These are phyloP conservation scores for Telfairia occidentalis DNA, from an alignment of 331 rosid genomes.

Conservation along the genomic window DNA sequence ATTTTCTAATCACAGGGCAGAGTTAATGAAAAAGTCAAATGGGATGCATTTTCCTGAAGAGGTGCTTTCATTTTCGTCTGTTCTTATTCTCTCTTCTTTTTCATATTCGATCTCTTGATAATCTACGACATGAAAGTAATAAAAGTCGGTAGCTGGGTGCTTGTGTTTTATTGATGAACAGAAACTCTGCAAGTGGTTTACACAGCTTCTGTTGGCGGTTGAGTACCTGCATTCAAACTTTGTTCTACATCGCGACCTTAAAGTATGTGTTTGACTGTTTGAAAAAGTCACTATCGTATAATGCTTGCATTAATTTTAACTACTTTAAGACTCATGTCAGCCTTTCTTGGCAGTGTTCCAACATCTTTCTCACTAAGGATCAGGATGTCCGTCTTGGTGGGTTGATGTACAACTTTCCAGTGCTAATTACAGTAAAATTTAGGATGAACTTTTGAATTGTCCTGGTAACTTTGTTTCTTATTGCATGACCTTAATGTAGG, in stretches of 20 bases:
- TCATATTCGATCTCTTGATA: not conserved
- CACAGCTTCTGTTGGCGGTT: slow-evolving; percentile 85
- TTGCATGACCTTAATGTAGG: slow-evolving; percentile 35
- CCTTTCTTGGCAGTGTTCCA: slow-evolving; percentile 67
- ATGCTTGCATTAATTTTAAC: not conserved
- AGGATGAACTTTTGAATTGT: not conserved
- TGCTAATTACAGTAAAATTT: not conserved
- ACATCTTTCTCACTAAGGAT: slow-evolving; percentile 94
- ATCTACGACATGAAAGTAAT: not conserved
- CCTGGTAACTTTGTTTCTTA: slow-evolving; percentile 20
- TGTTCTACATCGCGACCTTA: slow-evolving; percentile 92
- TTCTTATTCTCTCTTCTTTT: not conserved
- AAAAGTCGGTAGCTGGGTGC: not conserved
- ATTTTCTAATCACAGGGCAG: slow-evolving; percentile 51
- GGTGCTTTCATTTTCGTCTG: slow-evolving; percentile 28
- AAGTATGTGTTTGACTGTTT: slow-evolving; percentile 36
- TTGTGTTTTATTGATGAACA: slow-evolving; percentile 27
- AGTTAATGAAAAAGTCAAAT: slow-evolving; percentile 77
- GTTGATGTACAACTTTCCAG: slow-evolving; percentile 20
- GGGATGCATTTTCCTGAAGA: slow-evolving; percentile 88
- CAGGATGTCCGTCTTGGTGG: slow-evolving; percentile 94
- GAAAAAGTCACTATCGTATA: not conserved
- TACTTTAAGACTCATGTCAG: slow-evolving; percentile 18
- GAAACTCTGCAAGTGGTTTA: slow-evolving; percentile 99
- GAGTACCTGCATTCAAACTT: slow-evolving; percentile 82